Base-by-base conservation (phyloP, 2,329 filamentous ascomycete species). In the Teratosphaeria nubilosa region DNA sequence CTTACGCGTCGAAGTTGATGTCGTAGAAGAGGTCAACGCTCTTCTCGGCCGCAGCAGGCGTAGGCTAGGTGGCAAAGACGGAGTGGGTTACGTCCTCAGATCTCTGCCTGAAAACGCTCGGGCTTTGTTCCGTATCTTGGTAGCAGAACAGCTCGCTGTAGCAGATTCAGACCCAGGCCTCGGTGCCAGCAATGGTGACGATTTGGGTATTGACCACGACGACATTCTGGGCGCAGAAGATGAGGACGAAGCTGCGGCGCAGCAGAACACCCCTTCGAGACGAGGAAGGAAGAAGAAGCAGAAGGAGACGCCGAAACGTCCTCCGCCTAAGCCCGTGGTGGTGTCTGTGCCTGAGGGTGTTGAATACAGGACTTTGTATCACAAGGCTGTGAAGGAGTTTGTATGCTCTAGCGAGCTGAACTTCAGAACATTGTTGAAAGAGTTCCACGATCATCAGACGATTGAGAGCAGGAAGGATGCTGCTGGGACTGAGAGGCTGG, bases 371-470 rank as follows among this genome's bases (percentile, higher is more conserved):
- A 86, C 90, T 65, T 74, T 99, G 63, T 99, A 97, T 70, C 91
- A 95, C 71, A 96, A 96, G 76, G 91, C 94, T 2, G 87, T 92
- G 5, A 91, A 96, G 74, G 91, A 96, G 69, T 97, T 99, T 72
- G 94, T 99, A 54, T 96, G 92, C 72, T 94, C 89, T 66, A 96
- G 88, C 60, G 94, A 97, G 76, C 91, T 97, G 82, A 91, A 90
- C 62, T 97, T 97, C 76, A 82, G 94, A 60, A 96, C 91, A 27
- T 73, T 99, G 70, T 75, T 99, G 62, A 97, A 97, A 75, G 94
- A 99, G 82, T 94, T 99, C 72, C 90, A 96, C 70, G 94, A 99
- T 68, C 94, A 99, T 76, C 90, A 96, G 69, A 97, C 99, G 85
- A 88, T 99, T 62, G 90, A 90, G 57, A 95, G 88, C 61, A 84